Conservation (phyloP, 2,329 filamentous ascomycete genomes). For the Pyricularia pennisetigena region DNA sequence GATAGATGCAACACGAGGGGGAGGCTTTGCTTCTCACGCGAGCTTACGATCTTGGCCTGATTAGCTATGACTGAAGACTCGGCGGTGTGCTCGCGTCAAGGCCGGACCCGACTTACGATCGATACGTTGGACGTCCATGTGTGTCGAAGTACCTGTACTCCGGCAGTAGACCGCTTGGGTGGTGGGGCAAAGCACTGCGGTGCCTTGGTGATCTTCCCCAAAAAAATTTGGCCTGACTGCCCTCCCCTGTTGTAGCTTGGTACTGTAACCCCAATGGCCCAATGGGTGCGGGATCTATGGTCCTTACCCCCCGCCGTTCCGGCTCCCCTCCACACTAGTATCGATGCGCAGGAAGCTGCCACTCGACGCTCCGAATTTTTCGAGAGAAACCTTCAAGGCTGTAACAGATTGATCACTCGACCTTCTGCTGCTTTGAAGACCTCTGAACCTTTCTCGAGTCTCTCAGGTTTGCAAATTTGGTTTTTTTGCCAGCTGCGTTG, state of each 20-base stretch:
- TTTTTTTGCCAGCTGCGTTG: not conserved
- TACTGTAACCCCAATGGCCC: constrained; percentile 1
- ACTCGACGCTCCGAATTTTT: constrained; percentile 6
- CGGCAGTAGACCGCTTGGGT: not conserved
- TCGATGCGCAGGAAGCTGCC: not conserved
- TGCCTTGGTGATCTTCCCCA: not conserved
- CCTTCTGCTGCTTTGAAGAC: constrained; percentile 3
- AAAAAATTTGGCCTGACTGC: not conserved
- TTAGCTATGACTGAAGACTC: not conserved
- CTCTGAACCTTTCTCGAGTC: not conserved
- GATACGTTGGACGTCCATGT: not conserved
- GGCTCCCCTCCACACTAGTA: constrained; percentile 8
- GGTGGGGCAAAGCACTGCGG: not conserved
- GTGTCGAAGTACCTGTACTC: not conserved
- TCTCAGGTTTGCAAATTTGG: not conserved
- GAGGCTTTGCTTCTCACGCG: not conserved
- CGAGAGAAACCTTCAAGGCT: not conserved
- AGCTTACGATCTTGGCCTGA: not conserved
- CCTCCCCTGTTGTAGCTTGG: not conserved
- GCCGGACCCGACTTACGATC: not conserved
- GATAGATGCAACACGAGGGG: not conserved
- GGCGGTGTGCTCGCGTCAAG: not conserved
- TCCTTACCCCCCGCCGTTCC: constrained; percentile 4
- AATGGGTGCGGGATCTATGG: not conserved
- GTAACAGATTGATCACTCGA: constrained; percentile 4